Percentiles rank a stretch among this genome's conserved stretches.
phyloP scores from a whole-genome alignment of 208 protist genomes.

The Strigomonas galati region DNA sequence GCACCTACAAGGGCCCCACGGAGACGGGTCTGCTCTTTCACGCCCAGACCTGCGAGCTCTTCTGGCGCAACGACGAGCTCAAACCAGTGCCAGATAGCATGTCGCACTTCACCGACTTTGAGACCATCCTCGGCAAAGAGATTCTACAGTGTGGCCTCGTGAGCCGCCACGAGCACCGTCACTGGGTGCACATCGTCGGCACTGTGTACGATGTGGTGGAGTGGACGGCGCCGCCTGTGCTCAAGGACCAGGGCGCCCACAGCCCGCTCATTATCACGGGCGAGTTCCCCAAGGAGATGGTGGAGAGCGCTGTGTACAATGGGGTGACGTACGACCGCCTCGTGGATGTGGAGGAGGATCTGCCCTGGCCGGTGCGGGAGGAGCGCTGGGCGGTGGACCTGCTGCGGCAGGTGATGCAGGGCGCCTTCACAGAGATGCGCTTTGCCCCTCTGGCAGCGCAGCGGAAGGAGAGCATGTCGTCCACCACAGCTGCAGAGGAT shows the following conservation, averaged over 20 bases:
- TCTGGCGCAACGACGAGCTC: conserved; percentile 81
- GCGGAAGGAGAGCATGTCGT: conserved; percentile 2
- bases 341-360: conserved; percentile 35
- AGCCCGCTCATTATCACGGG: conserved; percentile 38
- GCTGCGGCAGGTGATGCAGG: conserved; percentile 33
- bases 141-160: conserved; percentile 70
- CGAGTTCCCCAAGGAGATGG: conserved; percentile 31
- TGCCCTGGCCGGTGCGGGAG: conserved; percentile 37
- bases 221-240: conserved; percentile 44
- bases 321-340: conserved; percentile 47
- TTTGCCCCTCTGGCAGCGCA: conserved; percentile 49
- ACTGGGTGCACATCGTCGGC: conserved; percentile 84
- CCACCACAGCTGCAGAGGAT: not conserved
- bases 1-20: conserved; percentile 38
- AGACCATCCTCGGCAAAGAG: conserved; percentile 72
- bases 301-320: conserved; percentile 30
- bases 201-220: conserved; percentile 78
- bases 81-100: conserved; percentile 81
- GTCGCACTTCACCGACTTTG: conserved; percentile 83
- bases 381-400: conserved; percentile 80
- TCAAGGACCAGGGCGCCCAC: conserved; percentile 50
- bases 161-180: conserved; percentile 48
- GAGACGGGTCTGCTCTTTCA: conserved; percentile 63
- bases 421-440: conserved; percentile 37
- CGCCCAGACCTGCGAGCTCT: conserved; percentile 68